Percentiles rank a stretch among this genome's conserved stretches.
phyloP scores from a whole-genome alignment of 192 early-diverging fungal species.

The Chytriomyces sp. region DNA sequence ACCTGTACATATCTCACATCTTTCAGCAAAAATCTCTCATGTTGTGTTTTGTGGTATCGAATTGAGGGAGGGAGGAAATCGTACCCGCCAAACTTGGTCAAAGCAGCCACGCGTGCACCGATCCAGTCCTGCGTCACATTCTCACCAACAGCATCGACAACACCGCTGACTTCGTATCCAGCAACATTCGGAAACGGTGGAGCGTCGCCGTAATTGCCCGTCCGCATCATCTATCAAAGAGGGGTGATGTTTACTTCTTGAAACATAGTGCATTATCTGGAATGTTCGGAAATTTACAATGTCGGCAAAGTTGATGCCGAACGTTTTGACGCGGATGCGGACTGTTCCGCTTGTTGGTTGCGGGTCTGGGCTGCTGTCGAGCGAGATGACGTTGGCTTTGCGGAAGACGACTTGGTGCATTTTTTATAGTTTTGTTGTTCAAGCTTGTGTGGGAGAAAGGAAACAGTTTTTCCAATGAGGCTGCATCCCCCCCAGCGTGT shows the following conservation, averaged over 20 bases:
- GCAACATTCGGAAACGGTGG: slow-evolving; percentile 42
- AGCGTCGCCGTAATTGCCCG: slow-evolving; percentile 41
- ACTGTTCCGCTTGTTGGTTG: slow-evolving; percentile 25
- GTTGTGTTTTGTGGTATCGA: too few species aligned
- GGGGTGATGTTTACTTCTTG: too few species aligned
- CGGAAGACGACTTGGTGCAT: slow-evolving; percentile 25
- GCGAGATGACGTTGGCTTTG: slow-evolving; percentile 11
- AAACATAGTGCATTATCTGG: too few species aligned
- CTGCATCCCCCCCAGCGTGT: too few species aligned
- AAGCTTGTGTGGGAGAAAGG: too few species aligned
- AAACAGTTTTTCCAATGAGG: too few species aligned
- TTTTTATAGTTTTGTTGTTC: too few species aligned
- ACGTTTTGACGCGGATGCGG: slow-evolving; percentile 39
- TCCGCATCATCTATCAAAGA: slow-evolving; percentile 11
- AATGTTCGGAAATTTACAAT: not conserved
- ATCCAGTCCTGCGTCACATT: slow-evolving; percentile 7
- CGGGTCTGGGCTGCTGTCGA: slow-evolving; percentile 8
- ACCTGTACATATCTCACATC: not conserved
- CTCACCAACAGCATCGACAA: slow-evolving; percentile 30
- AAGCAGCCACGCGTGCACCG: slow-evolving; percentile 27
- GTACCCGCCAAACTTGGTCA: slow-evolving; percentile 40
- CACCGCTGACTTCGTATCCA: slow-evolving; percentile 45
- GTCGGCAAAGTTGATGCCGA: slow-evolving; percentile 46
- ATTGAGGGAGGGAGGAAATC: too few species aligned
- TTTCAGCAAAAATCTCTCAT: too few species aligned